Evolutionary conservation across 768 basidiomycete genomes (phyloP), one percentile per base, ranked within the genome.

Genomic region (Coprinopsis cinerea): DNA sequence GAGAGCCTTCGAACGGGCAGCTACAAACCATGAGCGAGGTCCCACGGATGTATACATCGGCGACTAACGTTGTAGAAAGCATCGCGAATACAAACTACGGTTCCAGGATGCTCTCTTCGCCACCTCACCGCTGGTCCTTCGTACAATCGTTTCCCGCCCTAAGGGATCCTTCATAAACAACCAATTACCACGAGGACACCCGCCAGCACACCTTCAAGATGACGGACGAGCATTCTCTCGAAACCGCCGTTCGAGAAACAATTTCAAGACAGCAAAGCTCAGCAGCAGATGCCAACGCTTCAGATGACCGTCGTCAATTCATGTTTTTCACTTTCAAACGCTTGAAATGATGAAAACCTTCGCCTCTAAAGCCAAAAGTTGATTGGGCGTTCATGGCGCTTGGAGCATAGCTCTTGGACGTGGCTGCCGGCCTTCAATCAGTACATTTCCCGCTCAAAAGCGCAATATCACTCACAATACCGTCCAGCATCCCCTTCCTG

Each of bases 341-440:
- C n/a, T n/a, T n/a, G n/a, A n/a, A n/a, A n/a, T n/a, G n/a, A n/a
- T n/a, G n/a, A n/a, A n/a, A n/a, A 89, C 93, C 92, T 86, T 97
- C 94, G 30, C 94, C 93, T 57, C 94, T 81, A 67, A 92, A 95
- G 0, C 94, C 93, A 67, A 92, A 94, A 2, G 86, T 85, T 13
- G 76, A 73, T 34, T 76, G 57, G 2, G 74, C 65, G 48, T 75
- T 74, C 46, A 84, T 60, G 1, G 77, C 73, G 43, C 72, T 70
- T 32, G 70, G 63, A 1, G 67, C 66, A 61, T 84, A 82, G 20
- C 74, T 72, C 65, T 92, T 92, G 3, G 88, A 91, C 3, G 86
- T 85, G 52, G 74, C 89, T 92, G 60, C 26, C 47, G 22, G 30
- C 7, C 22, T 22, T 34, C 14, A 7, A 36, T 50, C 26, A 17